Conservation (phyloP, 768 basidiomycete genomes). For the Pisolithus tinctorius region DNA sequence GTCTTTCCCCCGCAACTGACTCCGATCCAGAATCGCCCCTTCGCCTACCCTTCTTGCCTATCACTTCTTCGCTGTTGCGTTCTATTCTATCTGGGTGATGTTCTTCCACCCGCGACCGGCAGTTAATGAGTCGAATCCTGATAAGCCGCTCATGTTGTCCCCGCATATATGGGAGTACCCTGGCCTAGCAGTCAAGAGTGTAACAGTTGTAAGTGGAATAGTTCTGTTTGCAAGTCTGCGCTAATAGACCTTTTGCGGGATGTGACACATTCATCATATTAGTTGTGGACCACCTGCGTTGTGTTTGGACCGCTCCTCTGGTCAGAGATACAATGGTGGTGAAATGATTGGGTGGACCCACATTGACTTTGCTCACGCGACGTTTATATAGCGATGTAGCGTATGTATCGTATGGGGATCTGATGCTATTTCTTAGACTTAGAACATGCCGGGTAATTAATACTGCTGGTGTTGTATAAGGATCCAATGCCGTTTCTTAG, state of each 20-base stretch:
- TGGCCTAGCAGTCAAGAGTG: conserved; percentile 46
- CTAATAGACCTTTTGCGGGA: neutral
- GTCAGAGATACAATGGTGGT: conserved; percentile 80
- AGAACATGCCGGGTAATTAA: no score
- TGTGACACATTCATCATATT: neutral
- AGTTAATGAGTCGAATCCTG: conserved; percentile 4
- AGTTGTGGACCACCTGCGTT: conserved; percentile 90
- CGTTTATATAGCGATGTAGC: no score
- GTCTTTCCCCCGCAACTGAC: neutral
- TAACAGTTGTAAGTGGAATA: conserved; percentile 57
- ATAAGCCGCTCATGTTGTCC: conserved; percentile 32
- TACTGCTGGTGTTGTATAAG: no score
- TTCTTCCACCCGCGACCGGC: conserved; percentile 54
- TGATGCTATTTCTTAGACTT: no score
- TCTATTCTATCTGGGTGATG: conserved; percentile 90
- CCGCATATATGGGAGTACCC: conserved; percentile 66
- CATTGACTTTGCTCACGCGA: neutral
- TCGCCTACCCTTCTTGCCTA: conserved; percentile 74
- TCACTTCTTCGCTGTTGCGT: conserved; percentile 94
- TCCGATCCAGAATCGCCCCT: conserved; percentile 54
- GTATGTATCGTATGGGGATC: no score
- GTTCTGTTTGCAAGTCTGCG: no score
- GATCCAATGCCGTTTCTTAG: no score
- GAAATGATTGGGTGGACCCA: neutral
- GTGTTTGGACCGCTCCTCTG: conserved; percentile 86